These are phyloP conservation scores for Deinandra increscens DNA, from an alignment of 129 eudicot species.

Conservation along the genomic window DNA sequence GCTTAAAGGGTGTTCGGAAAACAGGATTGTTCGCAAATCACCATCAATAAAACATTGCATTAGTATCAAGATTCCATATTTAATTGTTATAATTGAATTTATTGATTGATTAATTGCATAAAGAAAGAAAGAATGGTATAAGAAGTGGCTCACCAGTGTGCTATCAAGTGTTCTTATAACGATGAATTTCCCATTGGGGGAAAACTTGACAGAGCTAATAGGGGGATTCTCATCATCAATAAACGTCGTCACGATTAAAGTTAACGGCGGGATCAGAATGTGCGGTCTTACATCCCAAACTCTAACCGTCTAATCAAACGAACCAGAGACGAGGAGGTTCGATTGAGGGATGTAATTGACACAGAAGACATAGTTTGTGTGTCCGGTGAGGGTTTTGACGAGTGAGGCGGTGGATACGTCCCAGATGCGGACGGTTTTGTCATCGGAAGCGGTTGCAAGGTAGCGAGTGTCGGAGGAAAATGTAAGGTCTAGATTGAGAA, in stretches of 20 bases:
- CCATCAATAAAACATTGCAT: background rate
- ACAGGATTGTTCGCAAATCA: too few species aligned
- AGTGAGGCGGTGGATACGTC: constrained; percentile 57
- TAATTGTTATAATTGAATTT: background rate
- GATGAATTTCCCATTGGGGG: constrained; percentile 87
- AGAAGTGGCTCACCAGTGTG: constrained; percentile 60
- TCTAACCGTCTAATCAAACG: constrained; percentile 94
- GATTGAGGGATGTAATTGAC: constrained; percentile 73
- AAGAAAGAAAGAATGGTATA: background rate
- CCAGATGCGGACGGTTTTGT: constrained; percentile 72
- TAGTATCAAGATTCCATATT: background rate
- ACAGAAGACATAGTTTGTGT: constrained; percentile 81
- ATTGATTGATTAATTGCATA: background rate
- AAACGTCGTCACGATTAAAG: constrained; percentile 76
- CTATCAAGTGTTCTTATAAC: constrained; percentile 92
- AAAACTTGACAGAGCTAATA: constrained; percentile 87
- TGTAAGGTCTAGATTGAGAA: too few species aligned
- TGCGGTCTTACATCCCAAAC: constrained; percentile 98
- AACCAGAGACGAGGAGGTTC: constrained; percentile 78
- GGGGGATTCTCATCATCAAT: constrained; percentile 96
- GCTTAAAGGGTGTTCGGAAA: too few species aligned
- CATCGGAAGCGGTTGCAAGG: constrained; percentile 96
- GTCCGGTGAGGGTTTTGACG: constrained; percentile 66
- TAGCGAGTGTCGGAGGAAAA: constrained; percentile 80
- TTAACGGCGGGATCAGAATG: constrained; percentile 90